These are phyloP conservation scores for Pseudocercospora cruenta DNA, from an alignment of 2,329 filamentous ascomycete genomes.

Conservation along the genomic window DNA sequence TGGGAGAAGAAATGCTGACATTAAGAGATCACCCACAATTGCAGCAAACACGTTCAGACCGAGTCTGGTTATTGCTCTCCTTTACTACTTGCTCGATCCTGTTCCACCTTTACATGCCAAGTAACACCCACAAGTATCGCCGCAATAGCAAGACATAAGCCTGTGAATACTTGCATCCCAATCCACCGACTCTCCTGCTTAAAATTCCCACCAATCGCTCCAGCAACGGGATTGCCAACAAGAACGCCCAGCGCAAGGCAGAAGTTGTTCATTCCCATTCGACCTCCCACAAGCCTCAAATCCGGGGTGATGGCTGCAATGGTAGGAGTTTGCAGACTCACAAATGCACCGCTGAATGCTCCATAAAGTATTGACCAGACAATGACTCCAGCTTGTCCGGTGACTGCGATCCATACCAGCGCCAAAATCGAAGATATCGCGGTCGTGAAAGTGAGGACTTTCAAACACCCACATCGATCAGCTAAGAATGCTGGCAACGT, in stretches of 20 bases:
- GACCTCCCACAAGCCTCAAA: constrained; percentile 28
- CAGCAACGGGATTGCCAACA: constrained; percentile 33
- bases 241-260: constrained; percentile 30
- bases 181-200: constrained; percentile 19
- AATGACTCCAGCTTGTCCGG: constrained; percentile 39
- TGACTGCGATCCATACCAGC: constrained; percentile 42
- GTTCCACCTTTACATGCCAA: background rate
- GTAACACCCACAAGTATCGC: constrained; percentile 15
- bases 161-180: constrained; percentile 31
- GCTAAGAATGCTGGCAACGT: constrained; percentile 50
- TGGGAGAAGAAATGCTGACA: no score
- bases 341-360: constrained; percentile 49
- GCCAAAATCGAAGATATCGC: constrained; percentile 27
- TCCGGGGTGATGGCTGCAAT: constrained; percentile 18
- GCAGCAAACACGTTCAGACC: background rate
- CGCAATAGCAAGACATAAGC: constrained; percentile 21
- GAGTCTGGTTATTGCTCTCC: background rate
- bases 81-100: background rate
- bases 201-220: constrained; percentile 17
- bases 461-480: constrained; percentile 49
- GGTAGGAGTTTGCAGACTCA: constrained; percentile 47
- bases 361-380: constrained; percentile 48
- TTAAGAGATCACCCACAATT: no score
- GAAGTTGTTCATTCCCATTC: constrained; percentile 34
- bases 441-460: constrained; percentile 46